Conservation (phyloP, 2,329 filamentous ascomycete genomes). For the Blumeria graminis region DNA sequence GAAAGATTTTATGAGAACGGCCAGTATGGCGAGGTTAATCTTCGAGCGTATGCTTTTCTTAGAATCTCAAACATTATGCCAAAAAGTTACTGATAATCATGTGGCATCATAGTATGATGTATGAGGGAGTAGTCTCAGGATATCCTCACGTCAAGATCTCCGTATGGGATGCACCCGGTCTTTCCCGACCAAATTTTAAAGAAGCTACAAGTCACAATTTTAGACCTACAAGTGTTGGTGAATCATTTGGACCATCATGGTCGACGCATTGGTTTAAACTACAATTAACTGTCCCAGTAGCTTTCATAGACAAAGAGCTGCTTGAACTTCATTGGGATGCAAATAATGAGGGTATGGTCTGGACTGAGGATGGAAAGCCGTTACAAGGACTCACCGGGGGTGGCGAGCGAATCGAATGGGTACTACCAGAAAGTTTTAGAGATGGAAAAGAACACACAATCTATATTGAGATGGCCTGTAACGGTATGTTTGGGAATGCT, state of each 20-base stretch:
- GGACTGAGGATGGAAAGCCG: constrained; percentile 71
- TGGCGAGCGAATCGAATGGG: constrained; percentile 76
- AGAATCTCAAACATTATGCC: neutral
- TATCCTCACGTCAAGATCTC: constrained; percentile 59
- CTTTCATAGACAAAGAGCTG: constrained; percentile 50
- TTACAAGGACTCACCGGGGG: constrained; percentile 80
- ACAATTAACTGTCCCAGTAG: constrained; percentile 47
- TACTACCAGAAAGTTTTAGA: constrained; percentile 57
- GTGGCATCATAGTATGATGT: constrained; percentile 33
- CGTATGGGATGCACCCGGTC: constrained; percentile 62
- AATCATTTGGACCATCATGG: constrained; percentile 82
- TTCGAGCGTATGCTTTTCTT: constrained; percentile 34
- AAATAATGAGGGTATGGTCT: constrained; percentile 83
- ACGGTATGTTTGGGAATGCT: constrained; percentile 93
- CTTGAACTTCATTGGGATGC: constrained; percentile 96
- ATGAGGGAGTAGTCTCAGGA: constrained; percentile 41
- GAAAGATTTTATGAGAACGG: constrained; percentile 55
- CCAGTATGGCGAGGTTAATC: constrained; percentile 53
- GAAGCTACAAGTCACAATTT: constrained; percentile 60
- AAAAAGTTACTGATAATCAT: constrained; percentile 3
- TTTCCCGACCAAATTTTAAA: constrained; percentile 61
- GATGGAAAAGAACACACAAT: constrained; percentile 73
- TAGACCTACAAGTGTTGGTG: constrained; percentile 46
- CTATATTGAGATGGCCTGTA: constrained; percentile 97
- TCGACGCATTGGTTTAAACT: constrained; percentile 95